A percentile compares a stretch with the other conserved stretches of the same genome.
These are phyloP conservation scores for Naganishia kalamii DNA, from an alignment of 768 basidiomycete species.

Conservation along the genomic window DNA sequence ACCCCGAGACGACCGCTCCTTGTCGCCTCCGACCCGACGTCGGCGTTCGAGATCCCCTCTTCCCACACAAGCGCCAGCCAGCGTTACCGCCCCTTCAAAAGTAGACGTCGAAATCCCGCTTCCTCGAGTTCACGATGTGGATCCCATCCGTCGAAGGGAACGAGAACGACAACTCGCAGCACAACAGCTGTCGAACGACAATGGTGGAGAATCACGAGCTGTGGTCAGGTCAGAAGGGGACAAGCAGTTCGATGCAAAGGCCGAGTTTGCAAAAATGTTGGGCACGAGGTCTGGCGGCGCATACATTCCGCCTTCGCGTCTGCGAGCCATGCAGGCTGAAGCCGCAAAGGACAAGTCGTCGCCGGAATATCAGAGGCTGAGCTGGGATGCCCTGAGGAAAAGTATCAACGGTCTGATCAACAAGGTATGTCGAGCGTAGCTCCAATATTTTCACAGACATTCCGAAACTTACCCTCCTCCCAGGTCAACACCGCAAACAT, in stretches of 20 bases:
- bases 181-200: slow-evolving; percentile 61
- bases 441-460: neutral
- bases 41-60: slow-evolving; percentile 41
- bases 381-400: slow-evolving; percentile 97
- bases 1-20: slow-evolving; percentile 31
- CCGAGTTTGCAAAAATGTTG: slow-evolving; percentile 82
- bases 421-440: slow-evolving; percentile 51
- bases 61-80: slow-evolving; percentile 21
- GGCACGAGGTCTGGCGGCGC: slow-evolving; percentile 81
- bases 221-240: slow-evolving; percentile 45
- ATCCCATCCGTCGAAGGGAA: slow-evolving; percentile 67
- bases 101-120: slow-evolving; percentile 41
- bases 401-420: slow-evolving; percentile 99
- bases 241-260: slow-evolving; percentile 61
- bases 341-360: slow-evolving; percentile 74
- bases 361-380: slow-evolving; percentile 83
- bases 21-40: slow-evolving; percentile 44
- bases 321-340: slow-evolving; percentile 81
- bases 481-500: slow-evolving; percentile 88
- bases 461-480: neutral
- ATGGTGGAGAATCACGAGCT: slow-evolving; percentile 39
- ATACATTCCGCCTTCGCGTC: slow-evolving; percentile 89
- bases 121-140: slow-evolving; percentile 62
- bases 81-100: slow-evolving; percentile 20
- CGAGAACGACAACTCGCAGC: slow-evolving; percentile 74